These are phyloP conservation scores for Fraxinus nigra DNA, from an alignment of 305 asterid species.

Conservation along the genomic window DNA sequence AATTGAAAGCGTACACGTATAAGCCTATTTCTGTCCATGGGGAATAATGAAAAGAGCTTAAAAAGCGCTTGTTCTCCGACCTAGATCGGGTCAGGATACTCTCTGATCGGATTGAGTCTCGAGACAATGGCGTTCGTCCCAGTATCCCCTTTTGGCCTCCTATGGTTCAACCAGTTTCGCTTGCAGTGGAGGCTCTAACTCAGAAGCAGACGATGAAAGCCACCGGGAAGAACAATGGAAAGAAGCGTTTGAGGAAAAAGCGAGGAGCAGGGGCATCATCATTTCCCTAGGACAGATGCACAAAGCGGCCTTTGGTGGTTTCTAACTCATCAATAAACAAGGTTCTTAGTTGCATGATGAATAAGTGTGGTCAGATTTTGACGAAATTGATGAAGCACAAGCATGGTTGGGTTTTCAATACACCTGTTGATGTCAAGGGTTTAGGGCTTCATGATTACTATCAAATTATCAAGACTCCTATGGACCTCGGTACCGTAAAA, in stretches of 20 bases:
- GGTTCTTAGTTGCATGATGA: slow-evolving; percentile 28
- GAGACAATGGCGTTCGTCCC: slow-evolving; percentile 35
- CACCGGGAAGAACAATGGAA: slow-evolving; percentile 43
- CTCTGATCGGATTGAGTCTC: slow-evolving; percentile 62
- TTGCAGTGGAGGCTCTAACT: background rate
- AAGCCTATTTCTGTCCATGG: slow-evolving; percentile 42
- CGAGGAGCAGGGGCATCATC: slow-evolving; percentile 19
- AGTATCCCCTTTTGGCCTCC: background rate
- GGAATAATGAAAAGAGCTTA: slow-evolving; percentile 46
- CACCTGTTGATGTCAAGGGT: slow-evolving; percentile 67
- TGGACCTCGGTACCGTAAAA: slow-evolving; percentile 92
- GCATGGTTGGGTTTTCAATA: slow-evolving; percentile 53
- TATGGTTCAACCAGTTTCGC: background rate
- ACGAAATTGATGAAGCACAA: slow-evolving; percentile 40
- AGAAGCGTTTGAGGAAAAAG: slow-evolving; percentile 49
- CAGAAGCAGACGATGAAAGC: background rate
- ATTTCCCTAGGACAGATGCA: background rate
- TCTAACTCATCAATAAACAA: background rate
- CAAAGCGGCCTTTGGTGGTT: background rate
- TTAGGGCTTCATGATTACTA: slow-evolving; percentile 83
- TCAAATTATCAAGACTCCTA: slow-evolving; percentile 71
- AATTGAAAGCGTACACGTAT: background rate
- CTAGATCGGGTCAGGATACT: slow-evolving; percentile 64
- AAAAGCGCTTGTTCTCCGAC: slow-evolving; percentile 51
- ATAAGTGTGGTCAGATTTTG: slow-evolving; percentile 33